phyloP scores from a whole-genome alignment of 495 filamentous ascomycete species.

The Xylaria bambusicola region DNA sequence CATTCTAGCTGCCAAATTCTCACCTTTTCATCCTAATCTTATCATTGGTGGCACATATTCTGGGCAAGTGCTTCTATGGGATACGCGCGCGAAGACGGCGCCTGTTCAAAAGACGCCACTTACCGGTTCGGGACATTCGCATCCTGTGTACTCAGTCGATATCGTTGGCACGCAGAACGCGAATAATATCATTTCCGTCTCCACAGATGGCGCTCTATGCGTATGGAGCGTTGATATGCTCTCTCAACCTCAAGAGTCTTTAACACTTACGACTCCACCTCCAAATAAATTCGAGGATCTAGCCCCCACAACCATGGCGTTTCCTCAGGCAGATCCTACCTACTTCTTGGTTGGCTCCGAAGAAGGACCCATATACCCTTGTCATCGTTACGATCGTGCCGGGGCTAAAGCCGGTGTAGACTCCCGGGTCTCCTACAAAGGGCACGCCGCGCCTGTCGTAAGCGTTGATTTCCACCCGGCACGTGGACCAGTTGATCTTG shows the following conservation, averaged over 20 bases:
- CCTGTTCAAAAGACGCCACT: conserved; percentile 95
- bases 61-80: conserved; percentile 97
- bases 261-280: conserved; percentile 81
- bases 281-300: conserved; percentile 92
- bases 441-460: conserved; percentile 93
- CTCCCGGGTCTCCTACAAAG: conserved; percentile 76
- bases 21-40: conserved; percentile 93
- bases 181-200: conserved; percentile 94
- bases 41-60: conserved; percentile 95
- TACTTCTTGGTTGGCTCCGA: conserved; percentile 97
- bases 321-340: conserved; percentile 92
- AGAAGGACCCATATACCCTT: conserved; percentile 92
- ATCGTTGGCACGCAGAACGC: conserved; percentile 98
- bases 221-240: conserved; percentile 98
- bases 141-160: conserved; percentile 92
- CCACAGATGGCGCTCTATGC: conserved; percentile 94
- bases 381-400: conserved; percentile 94
- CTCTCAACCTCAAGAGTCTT: conserved; percentile 86
- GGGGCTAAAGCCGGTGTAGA: conserved; percentile 96
- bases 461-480: conserved; percentile 93
- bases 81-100: conserved; percentile 82
- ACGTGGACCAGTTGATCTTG: conserved; percentile 88
- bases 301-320: conserved; percentile 94
- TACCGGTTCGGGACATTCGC: conserved; percentile 89
- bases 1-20: conserved; percentile 93